Evolutionary conservation across 306 rosid species (phyloP).

Genomic region (Sicyos edulis): DNA sequence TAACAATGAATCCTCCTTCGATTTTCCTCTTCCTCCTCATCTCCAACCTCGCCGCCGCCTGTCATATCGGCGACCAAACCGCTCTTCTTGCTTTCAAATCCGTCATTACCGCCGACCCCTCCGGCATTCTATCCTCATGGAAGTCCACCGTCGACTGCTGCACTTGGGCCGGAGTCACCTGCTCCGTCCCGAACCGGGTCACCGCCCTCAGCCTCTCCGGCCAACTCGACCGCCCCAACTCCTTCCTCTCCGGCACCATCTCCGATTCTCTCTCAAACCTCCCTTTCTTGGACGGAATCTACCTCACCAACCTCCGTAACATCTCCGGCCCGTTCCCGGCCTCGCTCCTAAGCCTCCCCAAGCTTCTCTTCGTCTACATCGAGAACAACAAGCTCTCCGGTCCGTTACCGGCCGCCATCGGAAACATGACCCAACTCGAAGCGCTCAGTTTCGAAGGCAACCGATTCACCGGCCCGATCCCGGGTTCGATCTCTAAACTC

Average conservation of each 20-base stretch:
- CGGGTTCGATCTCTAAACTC: constrained; percentile 50
- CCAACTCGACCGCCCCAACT: constrained; percentile 28
- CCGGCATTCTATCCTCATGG: constrained; percentile 53
- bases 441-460: constrained; percentile 45
- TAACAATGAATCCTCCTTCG: neutral
- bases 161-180: constrained; percentile 47
- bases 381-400: constrained; percentile 66
- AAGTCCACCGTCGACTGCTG: constrained; percentile 58
- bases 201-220: constrained; percentile 28
- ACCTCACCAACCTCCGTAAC: constrained; percentile 45
- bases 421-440: constrained; percentile 29
- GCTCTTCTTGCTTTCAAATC: constrained; percentile 70
- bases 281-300: constrained; percentile 39
- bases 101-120: constrained; percentile 65
- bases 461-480: constrained; percentile 55
- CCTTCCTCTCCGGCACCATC: constrained; percentile 46
- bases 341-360: constrained; percentile 35
- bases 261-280: constrained; percentile 60
- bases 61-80: constrained; percentile 50
- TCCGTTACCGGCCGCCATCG: constrained; percentile 41
- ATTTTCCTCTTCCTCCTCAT: neutral
- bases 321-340: constrained; percentile 60
- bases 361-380: constrained; percentile 39
- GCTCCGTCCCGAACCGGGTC: constrained; percentile 48
- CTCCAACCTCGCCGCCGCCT: constrained; percentile 27